Evolutionary conservation across 495 filamentous ascomycete genomes (phyloP).

Genomic region (Clohesyomyces aquaticus): DNA sequence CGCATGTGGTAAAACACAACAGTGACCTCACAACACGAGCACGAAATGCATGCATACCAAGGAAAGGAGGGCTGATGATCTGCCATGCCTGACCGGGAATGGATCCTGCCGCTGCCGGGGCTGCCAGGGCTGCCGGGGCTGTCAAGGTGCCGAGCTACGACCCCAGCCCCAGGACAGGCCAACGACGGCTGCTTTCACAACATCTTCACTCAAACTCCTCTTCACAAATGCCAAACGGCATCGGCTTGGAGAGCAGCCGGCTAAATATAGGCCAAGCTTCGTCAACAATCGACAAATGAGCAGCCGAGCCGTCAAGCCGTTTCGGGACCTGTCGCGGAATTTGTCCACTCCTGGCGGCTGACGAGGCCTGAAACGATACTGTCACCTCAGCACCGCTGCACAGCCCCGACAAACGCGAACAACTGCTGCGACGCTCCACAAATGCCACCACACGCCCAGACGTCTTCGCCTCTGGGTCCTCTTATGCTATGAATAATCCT

Average conservation of each 20-base stretch:
- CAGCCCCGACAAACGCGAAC: too few relatives aligned
- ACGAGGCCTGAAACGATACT: conserved; percentile 29
- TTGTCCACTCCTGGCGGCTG: conserved; percentile 7
- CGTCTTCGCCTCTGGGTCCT: not conserved
- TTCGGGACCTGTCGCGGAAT: conserved; percentile 10
- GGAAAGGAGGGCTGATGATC: conserved; percentile 24
- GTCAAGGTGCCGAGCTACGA: not conserved
- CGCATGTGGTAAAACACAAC: too few relatives aligned
- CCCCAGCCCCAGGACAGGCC: not conserved
- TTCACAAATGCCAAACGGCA: not conserved
- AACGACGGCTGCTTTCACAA: not conserved
- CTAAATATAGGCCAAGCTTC: conserved; percentile 17
- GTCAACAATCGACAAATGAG: not conserved
- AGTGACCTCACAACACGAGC: too few relatives aligned
- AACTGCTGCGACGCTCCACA: conserved; percentile 19
- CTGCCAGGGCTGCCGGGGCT: not conserved
- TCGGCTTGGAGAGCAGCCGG: not conserved
- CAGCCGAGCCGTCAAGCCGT: not conserved
- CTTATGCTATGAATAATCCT: conserved; percentile 7
- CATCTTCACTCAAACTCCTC: not conserved
- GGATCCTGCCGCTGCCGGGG: not conserved
- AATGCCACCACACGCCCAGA: not conserved
- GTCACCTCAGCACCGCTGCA: too few relatives aligned
- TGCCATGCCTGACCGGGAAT: not conserved
- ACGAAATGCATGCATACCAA: too few relatives aligned